Conservation (phyloP, 345 rosid species). For the Adansonia digitata region DNA sequence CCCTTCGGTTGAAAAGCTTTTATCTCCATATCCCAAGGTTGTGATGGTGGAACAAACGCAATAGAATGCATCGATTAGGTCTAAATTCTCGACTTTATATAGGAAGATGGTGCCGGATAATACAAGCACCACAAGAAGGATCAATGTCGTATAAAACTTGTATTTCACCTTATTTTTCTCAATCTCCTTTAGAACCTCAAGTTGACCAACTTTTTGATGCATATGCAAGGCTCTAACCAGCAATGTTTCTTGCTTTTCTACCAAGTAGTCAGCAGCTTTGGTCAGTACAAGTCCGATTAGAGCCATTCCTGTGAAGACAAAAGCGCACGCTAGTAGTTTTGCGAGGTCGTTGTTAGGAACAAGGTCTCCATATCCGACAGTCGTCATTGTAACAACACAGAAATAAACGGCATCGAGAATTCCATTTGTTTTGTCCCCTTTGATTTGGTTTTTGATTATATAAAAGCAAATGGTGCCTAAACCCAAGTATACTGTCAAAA, state of each 20-base stretch:
- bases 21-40: slow-evolving; percentile 81
- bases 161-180: slow-evolving; percentile 44
- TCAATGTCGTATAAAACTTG: slow-evolving; percentile 44
- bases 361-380: slow-evolving; percentile 95
- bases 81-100: slow-evolving; percentile 36
- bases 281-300: slow-evolving; percentile 56
- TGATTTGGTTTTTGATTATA: slow-evolving; percentile 41
- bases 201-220: slow-evolving; percentile 34
- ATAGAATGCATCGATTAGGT: slow-evolving; percentile 55
- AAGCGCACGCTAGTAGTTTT: slow-evolving; percentile 67
- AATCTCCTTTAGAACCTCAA: slow-evolving; percentile 47
- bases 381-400: slow-evolving; percentile 85
- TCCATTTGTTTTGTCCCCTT: slow-evolving; percentile 60
- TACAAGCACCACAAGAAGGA: slow-evolving; percentile 39
- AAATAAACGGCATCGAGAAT: slow-evolving; percentile 70
- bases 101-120: slow-evolving; percentile 48
- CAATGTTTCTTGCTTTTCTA: slow-evolving; percentile 78
- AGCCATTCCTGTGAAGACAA: slow-evolving; percentile 78
- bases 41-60: slow-evolving; percentile 83
- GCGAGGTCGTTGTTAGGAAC: slow-evolving; percentile 51
- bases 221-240: slow-evolving; percentile 56
- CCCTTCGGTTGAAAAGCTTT: slow-evolving; percentile 47
- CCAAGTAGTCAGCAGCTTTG: slow-evolving; percentile 74
- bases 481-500: slow-evolving; percentile 45
- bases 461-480: slow-evolving; percentile 60